Evolutionary conservation across 139 green algal species (phyloP), one percentile per base, ranked within the genome.

Genomic region (Coccomyxa sp.): DNA sequence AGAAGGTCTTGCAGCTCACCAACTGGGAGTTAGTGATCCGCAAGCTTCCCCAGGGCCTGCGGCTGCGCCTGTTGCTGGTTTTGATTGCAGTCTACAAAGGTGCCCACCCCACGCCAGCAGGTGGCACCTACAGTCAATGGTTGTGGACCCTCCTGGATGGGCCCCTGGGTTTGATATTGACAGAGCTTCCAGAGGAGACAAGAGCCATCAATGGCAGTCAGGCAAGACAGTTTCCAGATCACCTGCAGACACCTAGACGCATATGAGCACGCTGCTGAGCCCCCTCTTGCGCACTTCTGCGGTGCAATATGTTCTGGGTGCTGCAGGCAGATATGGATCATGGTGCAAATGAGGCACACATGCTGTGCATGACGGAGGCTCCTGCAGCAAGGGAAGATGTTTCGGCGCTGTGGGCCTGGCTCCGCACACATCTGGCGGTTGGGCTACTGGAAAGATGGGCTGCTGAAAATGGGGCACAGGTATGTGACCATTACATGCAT

Each of bases 341-440:
- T 21, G 63, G 63, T 71, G 63, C 63, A 71, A 1, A 71, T 71
- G 63, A 71, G 18, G 82, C 51, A 23, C 59, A 82, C 17, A 31
- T 77, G 82, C 76, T 85, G 30, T 85, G 82, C 25, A 74, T 81
- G 30, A 66, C 76, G 14, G 13, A 85, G 58, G 82, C 59, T 28
- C 82, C 76, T 78, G 30, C n/a, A 16, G 60, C 32, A 30, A 16
- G 12, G 17, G 75, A 81, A 51, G 76, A 38, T 25, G 71, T 57
- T 30, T 27, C 27, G 17, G 82, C 82, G 21, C 75, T 85, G 31
- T 85, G 82, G 82, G 76, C 58, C 17, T 85, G 82, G 82, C 32
- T 58, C 12, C 76, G 31, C 27, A 31, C 81, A 31, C 58, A 81
- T 18, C 76, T 81, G 76, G 82, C 58, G 17, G 28, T 81, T 11